Base-by-base conservation (phyloP, 345 rosid genomes). In the Acer yangbiense region DNA sequence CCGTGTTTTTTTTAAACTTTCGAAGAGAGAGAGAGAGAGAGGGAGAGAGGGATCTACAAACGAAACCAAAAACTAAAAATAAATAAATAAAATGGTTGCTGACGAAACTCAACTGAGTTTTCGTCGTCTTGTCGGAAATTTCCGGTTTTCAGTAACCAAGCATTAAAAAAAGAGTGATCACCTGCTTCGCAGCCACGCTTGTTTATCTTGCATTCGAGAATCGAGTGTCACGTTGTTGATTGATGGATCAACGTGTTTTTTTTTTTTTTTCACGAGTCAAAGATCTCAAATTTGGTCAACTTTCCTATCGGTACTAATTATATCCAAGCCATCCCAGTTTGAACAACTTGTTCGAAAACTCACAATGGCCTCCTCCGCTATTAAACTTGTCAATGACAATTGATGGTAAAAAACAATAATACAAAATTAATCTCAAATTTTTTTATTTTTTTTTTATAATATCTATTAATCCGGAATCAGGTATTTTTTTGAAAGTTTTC, bases 71-170 rank as follows among this genome's bases (percentile, higher is more conserved):
- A 71, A 62, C 8, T 25, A 12, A 18, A 11, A 50, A 16, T 17
- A 60, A 8, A 35, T 35, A 27, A 25, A 75, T 12, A 50, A 73
- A 73, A 43, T 29, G 9, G 27, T 55, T 65, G 61, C 11, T 48
- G 29, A 64, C 18, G 62, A 63, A 64, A 65, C 58, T 25, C 23
- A 48, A 74, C 46, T 4, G 43, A 46, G 46, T 43, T 48, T 67
- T 78, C 83, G 84, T 86, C 85, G 72, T 27, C 70, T 80, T 50
- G 87, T 71, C 80, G 84, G 84, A 83, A 85, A 68, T 63, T 80
- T 82, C 85, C 78, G 52, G 35, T 10, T 71, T 12, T 11, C 66
- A 18, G 44, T 60, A 13, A 46, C 50, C 50, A 10, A 46, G 14
- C 11, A n/a, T 3, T 32, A 32, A 32, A 3, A 3, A n/a, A 7